These are phyloP conservation scores for Sporisorium scitamineum DNA, from an alignment of 1,284 basidiomycete genomes.

Conservation along the genomic window DNA sequence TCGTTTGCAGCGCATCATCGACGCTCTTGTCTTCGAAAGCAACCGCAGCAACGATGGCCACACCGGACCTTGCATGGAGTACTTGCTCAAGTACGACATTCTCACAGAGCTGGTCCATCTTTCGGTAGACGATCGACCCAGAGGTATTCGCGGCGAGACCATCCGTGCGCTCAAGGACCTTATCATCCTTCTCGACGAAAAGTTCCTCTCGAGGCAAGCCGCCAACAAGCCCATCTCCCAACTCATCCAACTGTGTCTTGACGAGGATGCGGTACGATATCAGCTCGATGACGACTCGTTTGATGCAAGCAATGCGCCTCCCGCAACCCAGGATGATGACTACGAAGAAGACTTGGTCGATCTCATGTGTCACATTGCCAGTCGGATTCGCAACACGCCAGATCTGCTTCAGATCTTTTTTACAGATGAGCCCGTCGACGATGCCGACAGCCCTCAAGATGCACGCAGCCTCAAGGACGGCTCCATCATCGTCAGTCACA, in stretches of 20 bases:
- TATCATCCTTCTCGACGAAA: slow-evolving; percentile 66
- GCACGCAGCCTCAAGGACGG: slow-evolving; percentile 35
- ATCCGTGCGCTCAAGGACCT: slow-evolving; percentile 65
- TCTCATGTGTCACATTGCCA: slow-evolving; percentile 63
- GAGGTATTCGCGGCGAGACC: slow-evolving; percentile 62
- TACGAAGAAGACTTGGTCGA: slow-evolving; percentile 59
- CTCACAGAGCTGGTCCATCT: slow-evolving; percentile 61
- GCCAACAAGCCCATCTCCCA: slow-evolving; percentile 84
- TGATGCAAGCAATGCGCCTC: slow-evolving; percentile 7
- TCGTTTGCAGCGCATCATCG: slow-evolving; percentile 84
- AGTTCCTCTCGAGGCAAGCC: slow-evolving; percentile 63
- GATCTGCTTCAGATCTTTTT: slow-evolving; percentile 65
- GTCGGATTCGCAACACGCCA: slow-evolving; percentile 59
- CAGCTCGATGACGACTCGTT: slow-evolving; percentile 76
- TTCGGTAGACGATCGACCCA: slow-evolving; percentile 60
- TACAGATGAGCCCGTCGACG: slow-evolving; percentile 41
- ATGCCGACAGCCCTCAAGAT: slow-evolving; percentile 6
- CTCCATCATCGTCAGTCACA: slow-evolving; percentile 43
- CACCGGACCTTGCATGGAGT: slow-evolving; percentile 84
- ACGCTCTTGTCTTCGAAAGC: slow-evolving; percentile 86
- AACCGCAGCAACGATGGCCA: slow-evolving; percentile 81
- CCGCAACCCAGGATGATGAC: slow-evolving; percentile 10
- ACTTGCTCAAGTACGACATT: slow-evolving; percentile 82
- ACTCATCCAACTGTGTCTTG: slow-evolving; percentile 86
- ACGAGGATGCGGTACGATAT: slow-evolving; percentile 87